Conservation (phyloP, 2,329 filamentous ascomycete species). For the Penicillium digitatum region DNA sequence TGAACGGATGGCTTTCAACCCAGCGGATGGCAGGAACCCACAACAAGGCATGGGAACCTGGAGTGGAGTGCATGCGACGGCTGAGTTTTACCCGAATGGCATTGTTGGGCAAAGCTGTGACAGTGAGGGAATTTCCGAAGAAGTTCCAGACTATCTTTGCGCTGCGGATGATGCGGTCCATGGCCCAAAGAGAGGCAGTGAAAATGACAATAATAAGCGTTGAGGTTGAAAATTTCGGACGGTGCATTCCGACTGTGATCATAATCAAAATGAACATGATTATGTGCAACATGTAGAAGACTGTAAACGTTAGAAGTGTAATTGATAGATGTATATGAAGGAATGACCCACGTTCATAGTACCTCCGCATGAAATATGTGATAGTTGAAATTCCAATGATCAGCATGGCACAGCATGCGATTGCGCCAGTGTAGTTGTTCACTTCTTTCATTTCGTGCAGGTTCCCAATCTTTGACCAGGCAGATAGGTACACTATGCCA, state of each 20-base stretch:
- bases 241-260: conserved; percentile 11
- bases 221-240: conserved; percentile 8
- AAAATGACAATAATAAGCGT: conserved; percentile 9
- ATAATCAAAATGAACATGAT: conserved; percentile 11
- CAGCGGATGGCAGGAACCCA: conserved; percentile 6
- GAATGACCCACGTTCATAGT: neutral
- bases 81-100: conserved; percentile 1
- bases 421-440: neutral
- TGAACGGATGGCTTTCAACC: conserved; percentile 6
- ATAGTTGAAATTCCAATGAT: conserved; percentile 3
- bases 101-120: conserved; percentile 3
- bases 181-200: conserved; percentile 9
- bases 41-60: conserved; percentile 2
- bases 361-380: neutral
- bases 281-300: conserved; percentile 12
- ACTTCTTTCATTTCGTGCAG: neutral
- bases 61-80: neutral
- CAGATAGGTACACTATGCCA: conserved; percentile 1
- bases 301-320: neutral
- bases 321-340: neutral
- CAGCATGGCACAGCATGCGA: conserved; percentile 1
- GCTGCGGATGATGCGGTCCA: conserved; percentile 7
- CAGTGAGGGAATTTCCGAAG: conserved; percentile 3
- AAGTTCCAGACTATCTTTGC: conserved; percentile 11
- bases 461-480: neutral